Conservation (phyloP, 1,284 basidiomycete species). For the Athelia sp. region DNA sequence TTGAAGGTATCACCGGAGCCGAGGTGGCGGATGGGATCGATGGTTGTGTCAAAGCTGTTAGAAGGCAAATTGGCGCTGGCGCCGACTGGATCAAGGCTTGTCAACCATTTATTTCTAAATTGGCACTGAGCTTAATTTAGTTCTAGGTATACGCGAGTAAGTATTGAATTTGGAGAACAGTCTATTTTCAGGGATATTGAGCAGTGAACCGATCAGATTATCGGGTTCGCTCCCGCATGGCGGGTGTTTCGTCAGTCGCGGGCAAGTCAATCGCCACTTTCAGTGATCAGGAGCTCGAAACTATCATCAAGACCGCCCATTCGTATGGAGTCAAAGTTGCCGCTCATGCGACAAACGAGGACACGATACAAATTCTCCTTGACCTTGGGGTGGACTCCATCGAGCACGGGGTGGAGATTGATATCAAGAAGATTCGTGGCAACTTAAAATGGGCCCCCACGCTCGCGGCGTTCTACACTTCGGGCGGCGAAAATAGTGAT, state of each 20-base stretch:
- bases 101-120: background rate
- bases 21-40: constrained; percentile 55
- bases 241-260: constrained; percentile 32
- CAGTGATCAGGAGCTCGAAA: constrained; percentile 39
- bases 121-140: background rate
- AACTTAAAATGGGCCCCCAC: constrained; percentile 55
- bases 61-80: constrained; percentile 62
- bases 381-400: constrained; percentile 40
- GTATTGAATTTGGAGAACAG: constrained; percentile 6
- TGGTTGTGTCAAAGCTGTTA: constrained; percentile 50
- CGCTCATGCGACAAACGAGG: constrained; percentile 44
- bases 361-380: constrained; percentile 32
- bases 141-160: constrained; percentile 47
- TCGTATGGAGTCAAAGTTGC: constrained; percentile 53
- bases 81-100: constrained; percentile 61
- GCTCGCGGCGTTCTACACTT: constrained; percentile 44
- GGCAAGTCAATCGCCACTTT: constrained; percentile 38
- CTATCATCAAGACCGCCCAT: constrained; percentile 49
- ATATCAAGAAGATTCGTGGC: constrained; percentile 17
- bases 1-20: constrained; percentile 54
- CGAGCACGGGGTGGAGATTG: constrained; percentile 40
- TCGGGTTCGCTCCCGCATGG: constrained; percentile 39
- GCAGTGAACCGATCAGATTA: too few relatives aligned
- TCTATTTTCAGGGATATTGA: too few relatives aligned
- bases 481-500: constrained; percentile 14